Evolutionary conservation across 345 rosid species (phyloP), one percentile per base, ranked within the genome.

Genomic region (Populus davidiana): DNA sequence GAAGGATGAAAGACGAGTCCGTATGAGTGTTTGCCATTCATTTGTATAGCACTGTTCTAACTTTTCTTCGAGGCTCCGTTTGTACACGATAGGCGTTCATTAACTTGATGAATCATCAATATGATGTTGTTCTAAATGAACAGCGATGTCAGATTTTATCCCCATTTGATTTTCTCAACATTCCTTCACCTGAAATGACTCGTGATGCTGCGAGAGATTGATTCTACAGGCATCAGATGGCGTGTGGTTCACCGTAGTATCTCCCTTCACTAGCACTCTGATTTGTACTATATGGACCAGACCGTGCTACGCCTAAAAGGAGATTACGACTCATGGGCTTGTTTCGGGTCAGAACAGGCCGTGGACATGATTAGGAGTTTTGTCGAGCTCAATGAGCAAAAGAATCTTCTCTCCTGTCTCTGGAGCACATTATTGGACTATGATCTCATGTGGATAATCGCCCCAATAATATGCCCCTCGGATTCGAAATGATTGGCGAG

Each of bases 11-110:
- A 33, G 36, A 33, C 36, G 36, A 31, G 47, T 21, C 8, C 44
- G 52, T 49, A 8, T 14, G 44, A 66, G 41, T 67, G 29, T 71
- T 36, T 27, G 47, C 20, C 31, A 67, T 56, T 69, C 75, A 71
- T 54, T n/a, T 83, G 80, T 68, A 78, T 47, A 77, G 77, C 61
- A 18, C 31, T 52, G 38, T n/a, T 67, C 70, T 31, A 70, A 38
- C 69, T 71, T 50, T 38, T 72, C 25, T 73, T 72, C 10, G 8
- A 12, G 27, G 5, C 18, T 44, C 5, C 21, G 9, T 20, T 6
- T 52, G 59, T 52, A 20, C 10, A 52, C 20, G 10, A 20, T 52
- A 52, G 23, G 23, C 6, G 59, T 52, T 20, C 23, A 12, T 6
- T 20, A 41, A 12, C 72, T 66, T 2, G 4, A 14, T 47, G 39